A percentile compares a stretch with the other conserved stretches of the same genome.
Evolutionary conservation across 305 asterid species (phyloP).

Genomic region (Fraxinus ornus): DNA sequence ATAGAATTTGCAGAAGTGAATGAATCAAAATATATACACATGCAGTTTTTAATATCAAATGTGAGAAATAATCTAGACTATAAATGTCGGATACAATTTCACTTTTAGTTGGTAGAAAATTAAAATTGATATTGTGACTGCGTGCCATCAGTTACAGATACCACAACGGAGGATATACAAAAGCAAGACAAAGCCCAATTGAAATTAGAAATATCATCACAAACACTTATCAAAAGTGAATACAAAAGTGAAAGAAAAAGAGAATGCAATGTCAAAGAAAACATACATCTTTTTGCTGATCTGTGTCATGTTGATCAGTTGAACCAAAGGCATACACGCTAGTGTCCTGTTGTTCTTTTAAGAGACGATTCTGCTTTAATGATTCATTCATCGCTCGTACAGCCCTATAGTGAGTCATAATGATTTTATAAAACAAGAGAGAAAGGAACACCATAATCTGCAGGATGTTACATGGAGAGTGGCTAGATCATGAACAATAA

Average conservation of each 20-base stretch:
- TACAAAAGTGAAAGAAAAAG: constrained; percentile 9
- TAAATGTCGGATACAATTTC: background rate
- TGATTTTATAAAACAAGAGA: background rate
- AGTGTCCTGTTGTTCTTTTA: constrained; percentile 63
- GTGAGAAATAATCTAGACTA: background rate
- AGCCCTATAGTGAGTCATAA: constrained; percentile 55
- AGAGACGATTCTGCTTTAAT: constrained; percentile 83
- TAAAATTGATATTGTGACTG: background rate
- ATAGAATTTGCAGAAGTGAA: constrained; percentile 12
- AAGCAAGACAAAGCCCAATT: constrained; percentile 8
- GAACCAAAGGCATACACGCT: constrained; percentile 46
- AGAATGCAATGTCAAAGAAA: constrained; percentile 22
- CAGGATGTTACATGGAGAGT: background rate
- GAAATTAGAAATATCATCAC: constrained; percentile 10
- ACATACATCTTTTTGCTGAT: constrained; percentile 66
- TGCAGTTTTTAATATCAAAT: background rate
- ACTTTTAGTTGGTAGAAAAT: background rate
- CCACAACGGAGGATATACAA: constrained; percentile 2
- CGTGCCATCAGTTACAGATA: constrained; percentile 1
- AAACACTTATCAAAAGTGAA: constrained; percentile 16
- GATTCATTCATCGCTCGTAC: constrained; percentile 96
- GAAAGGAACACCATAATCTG: background rate
- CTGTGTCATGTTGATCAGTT: constrained; percentile 46
- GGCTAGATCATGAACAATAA: background rate
- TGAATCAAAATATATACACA: background rate